Percentiles rank a stretch among this genome's conserved stretches.
These are phyloP conservation scores for Alternaria brassicicola DNA, from an alignment of 2,329 filamentous ascomycete genomes.

Conservation along the genomic window DNA sequence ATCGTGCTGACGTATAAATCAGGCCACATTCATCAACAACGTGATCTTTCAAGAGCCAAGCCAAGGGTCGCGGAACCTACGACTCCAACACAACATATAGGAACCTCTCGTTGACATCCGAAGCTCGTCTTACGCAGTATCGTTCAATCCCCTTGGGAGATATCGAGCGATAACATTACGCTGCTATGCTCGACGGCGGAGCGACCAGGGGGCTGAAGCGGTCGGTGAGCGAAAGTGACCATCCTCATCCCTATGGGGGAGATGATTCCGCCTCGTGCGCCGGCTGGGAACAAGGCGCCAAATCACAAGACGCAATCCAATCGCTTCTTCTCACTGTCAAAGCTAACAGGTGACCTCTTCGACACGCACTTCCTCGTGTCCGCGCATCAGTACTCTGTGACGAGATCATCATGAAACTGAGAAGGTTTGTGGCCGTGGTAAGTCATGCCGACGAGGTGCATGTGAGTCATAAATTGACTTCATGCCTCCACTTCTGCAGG, in stretches of 20 bases:
- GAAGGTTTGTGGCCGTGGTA: not conserved
- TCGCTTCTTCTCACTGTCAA: constrained; percentile 36
- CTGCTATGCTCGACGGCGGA: constrained; percentile 25
- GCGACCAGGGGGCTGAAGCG: constrained; percentile 29
- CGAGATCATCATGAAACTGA: too few relatives aligned
- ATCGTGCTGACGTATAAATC: not conserved
- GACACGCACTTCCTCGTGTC: too few relatives aligned
- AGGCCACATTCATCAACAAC: not conserved
- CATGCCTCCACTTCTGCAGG: not conserved
- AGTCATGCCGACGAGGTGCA: not conserved
- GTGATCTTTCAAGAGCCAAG: not conserved
- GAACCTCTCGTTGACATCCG: not conserved
- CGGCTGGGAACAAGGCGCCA: constrained; percentile 5
- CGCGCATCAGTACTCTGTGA: too few relatives aligned
- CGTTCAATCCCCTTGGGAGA: not conserved
- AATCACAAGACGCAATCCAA: constrained; percentile 8
- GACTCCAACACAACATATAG: not conserved
- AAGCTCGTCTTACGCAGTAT: not conserved
- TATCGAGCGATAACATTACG: not conserved
- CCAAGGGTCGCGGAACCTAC: too few relatives aligned
- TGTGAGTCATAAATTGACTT: not conserved
- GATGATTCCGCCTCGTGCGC: constrained; percentile 21
- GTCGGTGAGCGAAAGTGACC: constrained; percentile 29
- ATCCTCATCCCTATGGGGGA: constrained; percentile 23
- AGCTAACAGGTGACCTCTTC: too few relatives aligned